These are phyloP conservation scores for Globisporangium solare DNA, from an alignment of 352 stramenopile species.

Conservation along the genomic window DNA sequence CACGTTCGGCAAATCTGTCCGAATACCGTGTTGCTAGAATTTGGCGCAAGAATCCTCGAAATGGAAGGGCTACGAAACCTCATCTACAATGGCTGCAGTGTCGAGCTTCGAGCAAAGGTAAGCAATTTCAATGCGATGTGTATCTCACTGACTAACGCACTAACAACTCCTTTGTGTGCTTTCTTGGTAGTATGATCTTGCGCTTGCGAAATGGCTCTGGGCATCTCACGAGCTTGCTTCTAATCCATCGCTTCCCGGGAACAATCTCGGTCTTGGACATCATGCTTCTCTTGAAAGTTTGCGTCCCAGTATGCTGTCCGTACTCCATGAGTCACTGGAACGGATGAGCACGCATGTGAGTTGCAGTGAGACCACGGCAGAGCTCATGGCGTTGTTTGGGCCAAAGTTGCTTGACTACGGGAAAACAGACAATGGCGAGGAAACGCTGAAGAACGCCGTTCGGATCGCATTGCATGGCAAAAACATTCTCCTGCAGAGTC, in stretches of 20 bases:
- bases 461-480: slow-evolving; percentile 51
- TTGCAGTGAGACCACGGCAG: slow-evolving; percentile 51
- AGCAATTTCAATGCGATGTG: background rate
- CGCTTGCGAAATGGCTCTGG: slow-evolving; percentile 74
- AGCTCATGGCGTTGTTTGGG: slow-evolving; percentile 71
- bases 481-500: slow-evolving; percentile 65
- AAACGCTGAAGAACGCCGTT: slow-evolving; percentile 55
- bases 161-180: slow-evolving; percentile 1
- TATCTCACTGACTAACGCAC: background rate
- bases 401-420: slow-evolving; percentile 37
- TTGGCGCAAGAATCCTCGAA: slow-evolving; percentile 37
- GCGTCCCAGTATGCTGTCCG: slow-evolving; percentile 30
- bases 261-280: slow-evolving; percentile 9
- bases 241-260: background rate
- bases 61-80: slow-evolving; percentile 36
- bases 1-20: slow-evolving; percentile 46
- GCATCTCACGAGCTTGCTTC: slow-evolving; percentile 35
- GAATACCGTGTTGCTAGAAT: slow-evolving; percentile 43
- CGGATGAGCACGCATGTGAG: slow-evolving; percentile 35
- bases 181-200: slow-evolving; percentile 52
- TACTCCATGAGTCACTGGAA: slow-evolving; percentile 50
- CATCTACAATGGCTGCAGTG: slow-evolving; percentile 41
- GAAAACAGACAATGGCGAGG: slow-evolving; percentile 45
- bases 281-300: slow-evolving; percentile 39
- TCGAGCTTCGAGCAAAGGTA: slow-evolving; percentile 58